phyloP scores from a whole-genome alignment of 805 yeast species.

The Candida patagonica region DNA sequence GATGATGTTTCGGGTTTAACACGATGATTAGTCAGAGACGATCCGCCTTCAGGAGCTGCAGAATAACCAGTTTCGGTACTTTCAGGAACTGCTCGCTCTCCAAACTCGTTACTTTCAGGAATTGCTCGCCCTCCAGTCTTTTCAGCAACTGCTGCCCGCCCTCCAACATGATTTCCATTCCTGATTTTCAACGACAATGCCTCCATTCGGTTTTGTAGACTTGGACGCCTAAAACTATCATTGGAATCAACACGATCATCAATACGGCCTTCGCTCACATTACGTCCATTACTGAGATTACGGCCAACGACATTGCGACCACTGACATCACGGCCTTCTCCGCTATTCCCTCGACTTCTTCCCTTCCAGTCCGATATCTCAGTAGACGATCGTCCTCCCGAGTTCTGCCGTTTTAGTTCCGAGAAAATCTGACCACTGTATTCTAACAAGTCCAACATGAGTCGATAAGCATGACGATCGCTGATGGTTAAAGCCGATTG shows the following conservation, averaged over 20 bases:
- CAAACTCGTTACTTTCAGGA: no score
- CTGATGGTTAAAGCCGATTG: slow-evolving; percentile 40
- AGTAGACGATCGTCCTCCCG: slow-evolving; percentile 9
- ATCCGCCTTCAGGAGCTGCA: no score
- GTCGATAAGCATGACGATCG: slow-evolving; percentile 49
- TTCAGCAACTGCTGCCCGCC: no score
- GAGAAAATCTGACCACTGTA: slow-evolving; percentile 56
- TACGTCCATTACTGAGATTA: no score
- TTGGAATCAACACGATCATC: not conserved
- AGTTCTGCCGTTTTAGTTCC: slow-evolving; percentile 39
- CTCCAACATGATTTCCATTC: slow-evolving; percentile 4
- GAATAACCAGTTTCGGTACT: no score
- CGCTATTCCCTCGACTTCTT: not conserved
- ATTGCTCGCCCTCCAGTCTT: not conserved
- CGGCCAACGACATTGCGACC: no score
- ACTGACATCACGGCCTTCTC: not conserved
- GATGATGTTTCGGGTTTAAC: not conserved
- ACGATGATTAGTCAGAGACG: no score
- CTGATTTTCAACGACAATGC: slow-evolving; percentile 17
- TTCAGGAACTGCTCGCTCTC: no score
- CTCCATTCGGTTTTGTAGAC: slow-evolving; percentile 17
- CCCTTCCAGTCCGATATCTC: not conserved
- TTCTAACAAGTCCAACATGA: slow-evolving; percentile 52
- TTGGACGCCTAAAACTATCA: slow-evolving; percentile 8
- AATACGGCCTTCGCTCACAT: no score